These are phyloP conservation scores for Torrubiella hemipterigena DNA, from an alignment of 2,329 filamentous ascomycete species.

Conservation along the genomic window DNA sequence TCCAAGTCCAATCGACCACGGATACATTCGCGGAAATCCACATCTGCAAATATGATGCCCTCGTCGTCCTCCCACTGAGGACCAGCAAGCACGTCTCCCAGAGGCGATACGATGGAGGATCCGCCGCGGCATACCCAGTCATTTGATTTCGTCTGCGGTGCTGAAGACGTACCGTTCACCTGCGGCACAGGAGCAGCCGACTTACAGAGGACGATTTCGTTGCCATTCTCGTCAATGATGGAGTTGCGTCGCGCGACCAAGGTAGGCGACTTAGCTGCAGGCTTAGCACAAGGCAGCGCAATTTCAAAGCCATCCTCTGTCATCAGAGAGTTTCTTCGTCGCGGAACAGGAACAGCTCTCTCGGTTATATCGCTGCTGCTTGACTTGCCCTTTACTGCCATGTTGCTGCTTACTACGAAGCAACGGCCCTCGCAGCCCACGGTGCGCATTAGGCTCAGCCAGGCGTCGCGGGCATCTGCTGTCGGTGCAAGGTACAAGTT, in stretches of 20 bases:
- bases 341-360: slow-evolving; percentile 2
- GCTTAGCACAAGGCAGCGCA: slow-evolving; percentile 22
- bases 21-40: slow-evolving; percentile 82
- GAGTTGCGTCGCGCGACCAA: slow-evolving; percentile 22
- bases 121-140: slow-evolving; percentile 58
- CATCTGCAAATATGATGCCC: slow-evolving; percentile 56
- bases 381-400: slow-evolving; percentile 34
- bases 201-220: slow-evolving; percentile 37
- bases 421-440: slow-evolving; percentile 71
- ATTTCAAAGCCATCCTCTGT: slow-evolving; percentile 36
- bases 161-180: slow-evolving; percentile 2
- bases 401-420: slow-evolving; percentile 78
- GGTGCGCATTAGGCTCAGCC: slow-evolving; percentile 73
- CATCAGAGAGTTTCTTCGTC: slow-evolving; percentile 26
- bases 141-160: slow-evolving; percentile 9
- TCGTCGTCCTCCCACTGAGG: slow-evolving; percentile 74
- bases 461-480: slow-evolving; percentile 72
- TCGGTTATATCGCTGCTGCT: slow-evolving; percentile 2
- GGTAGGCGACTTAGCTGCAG: slow-evolving; percentile 9
- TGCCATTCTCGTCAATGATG: slow-evolving; percentile 39
- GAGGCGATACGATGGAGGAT: slow-evolving; percentile 67
- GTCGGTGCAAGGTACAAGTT: slow-evolving; percentile 88
- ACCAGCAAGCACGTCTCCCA: slow-evolving; percentile 67
- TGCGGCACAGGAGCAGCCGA: slow-evolving; percentile 8
- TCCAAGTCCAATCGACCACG: slow-evolving; percentile 73